Conservation (phyloP, 441 rosid species). For the Gossypium gossypioides region DNA sequence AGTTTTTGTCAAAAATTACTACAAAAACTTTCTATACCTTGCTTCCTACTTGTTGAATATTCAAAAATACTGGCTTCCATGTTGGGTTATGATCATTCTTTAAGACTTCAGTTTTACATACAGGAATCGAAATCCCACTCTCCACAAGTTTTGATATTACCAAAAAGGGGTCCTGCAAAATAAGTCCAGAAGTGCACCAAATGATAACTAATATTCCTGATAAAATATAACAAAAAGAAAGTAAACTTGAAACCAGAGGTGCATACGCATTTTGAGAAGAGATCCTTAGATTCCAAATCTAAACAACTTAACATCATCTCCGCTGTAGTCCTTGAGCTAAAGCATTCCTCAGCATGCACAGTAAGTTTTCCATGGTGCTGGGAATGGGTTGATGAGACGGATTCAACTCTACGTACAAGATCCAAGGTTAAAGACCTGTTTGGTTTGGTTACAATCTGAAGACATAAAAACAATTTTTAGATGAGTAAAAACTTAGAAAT, state of each 20-base stretch:
- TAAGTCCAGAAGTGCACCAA: constrained; percentile 16
- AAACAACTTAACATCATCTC: constrained; percentile 60
- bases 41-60: constrained; percentile 83
- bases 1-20: background rate
- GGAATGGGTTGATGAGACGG: constrained; percentile 24
- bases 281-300: constrained; percentile 66
- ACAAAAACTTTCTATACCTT: constrained; percentile 40
- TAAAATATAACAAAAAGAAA: constrained; percentile 1
- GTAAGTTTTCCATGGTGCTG: constrained; percentile 49
- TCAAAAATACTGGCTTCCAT: constrained; percentile 75
- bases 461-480: constrained; percentile 13
- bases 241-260: constrained; percentile 12
- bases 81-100: constrained; percentile 61
- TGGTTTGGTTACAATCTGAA: constrained; percentile 60
- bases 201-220: constrained; percentile 8
- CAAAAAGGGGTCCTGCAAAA: constrained; percentile 71
- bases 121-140: constrained; percentile 52
- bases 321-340: constrained; percentile 56
- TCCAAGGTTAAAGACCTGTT: constrained; percentile 53
- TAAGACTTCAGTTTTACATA: constrained; percentile 78
- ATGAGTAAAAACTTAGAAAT: background rate
- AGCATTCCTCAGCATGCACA: constrained; percentile 76
- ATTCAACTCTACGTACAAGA: constrained; percentile 47
- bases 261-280: constrained; percentile 74
- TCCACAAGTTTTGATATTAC: constrained; percentile 68